Evolutionary conservation across 208 protist genomes (phyloP).

Genomic region (Leishmania lainsoni): DNA sequence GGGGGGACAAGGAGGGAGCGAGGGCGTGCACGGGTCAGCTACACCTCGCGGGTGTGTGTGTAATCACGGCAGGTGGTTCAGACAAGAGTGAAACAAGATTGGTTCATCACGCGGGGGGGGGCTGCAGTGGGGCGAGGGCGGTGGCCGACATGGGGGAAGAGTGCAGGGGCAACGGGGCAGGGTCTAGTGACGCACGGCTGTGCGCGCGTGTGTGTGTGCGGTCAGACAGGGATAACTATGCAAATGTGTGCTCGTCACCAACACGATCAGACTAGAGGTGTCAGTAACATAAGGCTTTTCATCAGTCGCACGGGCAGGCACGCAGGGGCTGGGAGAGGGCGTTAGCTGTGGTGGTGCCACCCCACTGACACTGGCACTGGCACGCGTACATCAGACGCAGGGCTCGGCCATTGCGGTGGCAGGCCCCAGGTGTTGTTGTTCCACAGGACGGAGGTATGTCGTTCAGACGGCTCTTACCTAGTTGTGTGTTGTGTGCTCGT

Average conservation of each 20-base stretch:
- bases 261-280: slow-evolving; percentile 44
- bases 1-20: not conserved
- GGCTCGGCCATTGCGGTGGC: slow-evolving; percentile 30
- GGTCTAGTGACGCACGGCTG: not conserved
- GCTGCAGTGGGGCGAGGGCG: not conserved
- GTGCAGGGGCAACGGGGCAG: not conserved
- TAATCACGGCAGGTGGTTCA: slow-evolving; percentile 10
- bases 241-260: slow-evolving; percentile 41
- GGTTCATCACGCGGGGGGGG: slow-evolving; percentile 12
- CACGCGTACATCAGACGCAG: slow-evolving; percentile 10
- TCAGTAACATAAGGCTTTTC: slow-evolving; percentile 26
- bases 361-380: not conserved
- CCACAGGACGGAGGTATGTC: slow-evolving; percentile 31
- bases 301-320: slow-evolving; percentile 16
- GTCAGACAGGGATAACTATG: slow-evolving; percentile 51
- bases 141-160: not conserved
- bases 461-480: slow-evolving; percentile 43
- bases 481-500: slow-evolving; percentile 24
- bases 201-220: slow-evolving; percentile 1
- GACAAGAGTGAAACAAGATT: slow-evolving; percentile 17
- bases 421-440: slow-evolving; percentile 22
- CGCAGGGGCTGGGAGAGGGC: not conserved
- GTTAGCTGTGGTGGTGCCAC: not conserved
- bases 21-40: not conserved
- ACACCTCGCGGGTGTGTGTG: slow-evolving; percentile 11